Evolutionary conservation across 768 basidiomycete genomes (phyloP).

Genomic region (Mycena polygramma): DNA sequence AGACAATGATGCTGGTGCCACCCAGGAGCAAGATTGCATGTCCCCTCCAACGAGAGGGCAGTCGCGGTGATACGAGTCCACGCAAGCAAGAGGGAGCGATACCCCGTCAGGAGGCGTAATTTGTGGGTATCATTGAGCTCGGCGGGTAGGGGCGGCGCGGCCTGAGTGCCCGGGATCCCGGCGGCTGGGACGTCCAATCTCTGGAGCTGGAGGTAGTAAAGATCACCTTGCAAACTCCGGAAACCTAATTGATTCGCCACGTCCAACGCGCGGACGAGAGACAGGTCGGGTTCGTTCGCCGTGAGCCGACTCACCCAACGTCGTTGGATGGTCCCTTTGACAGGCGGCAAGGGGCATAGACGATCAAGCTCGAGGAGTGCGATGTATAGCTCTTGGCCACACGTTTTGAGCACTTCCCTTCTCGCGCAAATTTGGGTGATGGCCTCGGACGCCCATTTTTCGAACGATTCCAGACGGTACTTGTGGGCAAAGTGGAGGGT

Average conservation of each 20-base stretch:
- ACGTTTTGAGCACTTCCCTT: neutral
- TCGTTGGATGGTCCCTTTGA: neutral
- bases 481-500: conserved; percentile 16
- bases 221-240: conserved; percentile 4
- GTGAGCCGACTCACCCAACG: conserved; percentile 4
- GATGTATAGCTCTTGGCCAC: neutral
- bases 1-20: neutral
- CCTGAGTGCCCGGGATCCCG: neutral
- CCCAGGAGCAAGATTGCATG: neutral
- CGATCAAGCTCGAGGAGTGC: conserved; percentile 1
- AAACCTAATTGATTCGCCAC: neutral
- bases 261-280: neutral
- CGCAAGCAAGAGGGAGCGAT: conserved; percentile 17
- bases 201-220: conserved; percentile 23
- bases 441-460: conserved; percentile 14
- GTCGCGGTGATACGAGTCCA: conserved; percentile 15
- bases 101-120: conserved; percentile 15
- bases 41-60: neutral
- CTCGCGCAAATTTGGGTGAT: conserved; percentile 2
- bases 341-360: neutral
- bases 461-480: conserved; percentile 22
- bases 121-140: conserved; percentile 9
- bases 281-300: neutral
- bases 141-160: neutral
- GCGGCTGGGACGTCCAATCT: neutral